Base-by-base conservation (phyloP, 2,329 filamentous ascomycete genomes). In the Hymenoscyphus fructigenus region DNA sequence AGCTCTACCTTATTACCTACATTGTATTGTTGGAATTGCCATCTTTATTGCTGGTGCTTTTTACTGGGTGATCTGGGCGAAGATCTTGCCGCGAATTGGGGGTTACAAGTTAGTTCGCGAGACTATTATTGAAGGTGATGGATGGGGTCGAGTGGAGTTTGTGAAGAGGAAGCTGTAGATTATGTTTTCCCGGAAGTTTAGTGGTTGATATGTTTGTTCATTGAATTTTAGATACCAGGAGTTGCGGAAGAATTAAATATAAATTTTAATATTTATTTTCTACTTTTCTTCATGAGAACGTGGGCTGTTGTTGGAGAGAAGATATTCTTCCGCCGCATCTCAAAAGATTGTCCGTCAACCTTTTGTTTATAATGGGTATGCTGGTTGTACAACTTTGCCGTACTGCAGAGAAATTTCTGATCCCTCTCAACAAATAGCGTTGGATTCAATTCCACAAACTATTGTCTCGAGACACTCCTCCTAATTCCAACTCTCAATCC, bases 121-220 rank as follows among this genome's bases (percentile, higher is more conserved):
- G 75, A 80, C 78, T 0, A 74, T 81, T 1, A 75, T 88, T 7
- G 84, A 86, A 66, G 80, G 84, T 53, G 87, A 89, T 73, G 86
- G 87, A 1, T 89, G 87, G 87, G 85, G 86, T 69, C 78, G 84
- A 36, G 85, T 78, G 62, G 79, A 84, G 2, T 88, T 88, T 71
- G 74, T 62, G 5, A 62, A 15, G 60, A 65, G 36, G 38, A 47
- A n/a, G 58, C 14, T 60, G 20, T 60, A 23, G 20, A 53, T 14
- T 50, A 4, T 20, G 23, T 15, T 53, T 23, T 23, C 2, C 4
- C 4, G 47, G 20, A 14, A 23, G 7, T 53, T 53, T 10, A 14
- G 47, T 26, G 47, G 26, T 26, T 50, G 10, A 23, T 50, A 26
- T n/a, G n/a, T 23, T 50, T 50, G n/a, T 23, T 50, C 44, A 20